Conservation (phyloP, 2,329 filamentous ascomycete genomes). For the Didymella pomorum region DNA sequence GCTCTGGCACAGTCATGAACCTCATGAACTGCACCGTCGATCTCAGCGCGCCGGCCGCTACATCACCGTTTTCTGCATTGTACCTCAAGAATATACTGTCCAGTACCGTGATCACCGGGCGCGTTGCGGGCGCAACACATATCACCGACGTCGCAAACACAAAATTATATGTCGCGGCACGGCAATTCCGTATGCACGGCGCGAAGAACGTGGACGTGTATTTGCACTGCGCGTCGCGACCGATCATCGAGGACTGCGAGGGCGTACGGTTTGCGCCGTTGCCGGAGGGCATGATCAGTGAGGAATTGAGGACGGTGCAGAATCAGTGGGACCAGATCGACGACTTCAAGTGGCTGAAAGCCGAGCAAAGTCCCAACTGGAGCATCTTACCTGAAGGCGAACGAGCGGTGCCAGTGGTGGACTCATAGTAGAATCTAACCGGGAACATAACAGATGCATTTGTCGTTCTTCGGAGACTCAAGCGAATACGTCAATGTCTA, state of each 20-base stretch:
- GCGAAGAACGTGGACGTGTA: constrained; percentile 84
- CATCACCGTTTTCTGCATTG: constrained; percentile 70
- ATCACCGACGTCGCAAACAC: constrained; percentile 77
- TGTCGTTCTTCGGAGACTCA: too few relatives aligned
- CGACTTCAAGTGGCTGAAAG: constrained; percentile 97
- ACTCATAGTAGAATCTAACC: background rate
- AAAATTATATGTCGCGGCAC: constrained; percentile 74
- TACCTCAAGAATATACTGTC: constrained; percentile 73
- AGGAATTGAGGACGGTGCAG: constrained; percentile 18
- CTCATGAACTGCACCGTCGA: constrained; percentile 78
- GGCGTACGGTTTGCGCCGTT: constrained; percentile 81
- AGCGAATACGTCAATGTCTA: background rate
- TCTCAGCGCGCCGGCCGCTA: constrained; percentile 70
- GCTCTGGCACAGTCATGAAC: constrained; percentile 75
- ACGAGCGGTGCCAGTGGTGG: background rate
- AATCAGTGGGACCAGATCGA: constrained; percentile 92
- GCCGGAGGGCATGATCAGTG: constrained; percentile 56
- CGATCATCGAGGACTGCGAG: constrained; percentile 91
- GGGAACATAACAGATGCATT: too few relatives aligned
- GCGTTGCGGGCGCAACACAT: constrained; percentile 81
- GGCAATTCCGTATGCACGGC: constrained; percentile 94
- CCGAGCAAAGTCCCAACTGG: constrained; percentile 89
- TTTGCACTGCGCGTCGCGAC: constrained; percentile 79
- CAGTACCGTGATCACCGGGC: constrained; percentile 79
- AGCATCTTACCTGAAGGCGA: constrained; percentile 66